phyloP scores from a whole-genome alignment of 73 alveolate species.

The Diophrys appendiculata region DNA sequence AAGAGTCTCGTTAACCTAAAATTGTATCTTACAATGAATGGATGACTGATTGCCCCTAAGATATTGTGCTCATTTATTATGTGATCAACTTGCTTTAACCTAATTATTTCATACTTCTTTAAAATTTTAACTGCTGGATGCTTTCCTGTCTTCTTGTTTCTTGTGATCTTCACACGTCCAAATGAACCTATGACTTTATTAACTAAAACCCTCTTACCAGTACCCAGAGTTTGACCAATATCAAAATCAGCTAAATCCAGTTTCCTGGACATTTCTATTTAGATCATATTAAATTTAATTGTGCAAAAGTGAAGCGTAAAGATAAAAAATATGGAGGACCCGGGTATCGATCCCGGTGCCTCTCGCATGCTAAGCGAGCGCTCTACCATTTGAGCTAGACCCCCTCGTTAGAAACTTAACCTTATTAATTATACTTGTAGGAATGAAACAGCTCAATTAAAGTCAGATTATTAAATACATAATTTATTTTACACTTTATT shows the following conservation, averaged over 20 bases:
- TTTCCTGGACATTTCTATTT: slow-evolving; percentile 10
- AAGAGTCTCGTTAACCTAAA: too few species aligned
- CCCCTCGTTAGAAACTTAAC: slow-evolving; percentile 43
- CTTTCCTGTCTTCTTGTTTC: slow-evolving; percentile 59
- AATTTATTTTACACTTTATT: too few species aligned
- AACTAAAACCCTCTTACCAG: slow-evolving; percentile 66
- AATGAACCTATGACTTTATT: slow-evolving; percentile 28
- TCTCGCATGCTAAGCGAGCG: slow-evolving; percentile 81
- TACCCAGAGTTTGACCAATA: slow-evolving; percentile 76
- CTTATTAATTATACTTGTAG: too few species aligned
- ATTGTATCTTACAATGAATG: slow-evolving; percentile 79
- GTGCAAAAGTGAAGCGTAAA: neutral
- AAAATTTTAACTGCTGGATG: slow-evolving; percentile 80
- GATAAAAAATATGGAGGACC: slow-evolving; percentile 64
- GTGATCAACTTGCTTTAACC: slow-evolving; percentile 84
- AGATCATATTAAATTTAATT: neutral
- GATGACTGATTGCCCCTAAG: slow-evolving; percentile 70
- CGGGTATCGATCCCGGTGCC: slow-evolving; percentile 80
- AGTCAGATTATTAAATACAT: too few species aligned
- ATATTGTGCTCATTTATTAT: slow-evolving; percentile 75
- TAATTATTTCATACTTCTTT: slow-evolving; percentile 70
- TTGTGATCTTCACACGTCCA: slow-evolving; percentile 84
- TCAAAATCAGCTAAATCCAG: slow-evolving; percentile 71
- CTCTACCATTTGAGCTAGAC: slow-evolving; percentile 77
- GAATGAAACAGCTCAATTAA: too few species aligned